These are phyloP conservation scores for Gryganskiella cystojenkinii DNA, from an alignment of 192 early-diverging fungal species.

Conservation along the genomic window DNA sequence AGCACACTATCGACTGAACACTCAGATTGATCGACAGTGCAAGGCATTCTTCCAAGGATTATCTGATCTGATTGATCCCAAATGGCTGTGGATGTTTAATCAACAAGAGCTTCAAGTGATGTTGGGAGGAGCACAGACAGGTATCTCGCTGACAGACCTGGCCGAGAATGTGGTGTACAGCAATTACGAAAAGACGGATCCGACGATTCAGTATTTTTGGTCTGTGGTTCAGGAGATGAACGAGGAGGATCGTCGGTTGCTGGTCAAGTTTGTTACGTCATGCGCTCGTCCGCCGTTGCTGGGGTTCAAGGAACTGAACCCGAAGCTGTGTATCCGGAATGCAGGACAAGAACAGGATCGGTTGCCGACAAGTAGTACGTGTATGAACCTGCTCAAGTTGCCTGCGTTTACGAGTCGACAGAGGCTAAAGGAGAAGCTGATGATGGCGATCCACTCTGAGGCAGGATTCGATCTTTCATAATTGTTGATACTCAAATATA, in stretches of 20 bases:
- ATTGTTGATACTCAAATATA: background rate
- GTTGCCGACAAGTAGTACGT: constrained; percentile 84
- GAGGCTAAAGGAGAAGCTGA: constrained; percentile 78
- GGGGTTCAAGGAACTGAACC: constrained; percentile 84
- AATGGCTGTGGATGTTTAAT: constrained; percentile 95
- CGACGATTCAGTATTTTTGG: constrained; percentile 82
- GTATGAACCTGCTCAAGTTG: constrained; percentile 93
- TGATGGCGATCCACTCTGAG: constrained; percentile 86
- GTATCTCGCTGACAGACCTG: constrained; percentile 85
- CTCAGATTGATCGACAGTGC: constrained; percentile 80
- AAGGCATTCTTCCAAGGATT: constrained; percentile 88
- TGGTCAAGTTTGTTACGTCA: constrained; percentile 91
- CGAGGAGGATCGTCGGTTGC: constrained; percentile 60
- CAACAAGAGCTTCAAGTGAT: constrained; percentile 92
- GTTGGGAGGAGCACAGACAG: constrained; percentile 79
- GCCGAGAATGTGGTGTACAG: constrained; percentile 78
- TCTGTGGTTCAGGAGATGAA: constrained; percentile 54
- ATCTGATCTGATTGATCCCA: constrained; percentile 83
- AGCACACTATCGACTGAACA: constrained; percentile 90
- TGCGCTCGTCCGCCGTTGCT: constrained; percentile 91
- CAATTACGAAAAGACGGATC: constrained; percentile 75
- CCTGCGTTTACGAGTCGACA: constrained; percentile 75
- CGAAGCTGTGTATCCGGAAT: constrained; percentile 76
- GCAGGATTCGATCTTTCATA: constrained; percentile 94
- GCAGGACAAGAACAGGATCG: constrained; percentile 76